These are phyloP conservation scores for Boechera retrofracta DNA, from an alignment of 345 rosid species.

Conservation along the genomic window DNA sequence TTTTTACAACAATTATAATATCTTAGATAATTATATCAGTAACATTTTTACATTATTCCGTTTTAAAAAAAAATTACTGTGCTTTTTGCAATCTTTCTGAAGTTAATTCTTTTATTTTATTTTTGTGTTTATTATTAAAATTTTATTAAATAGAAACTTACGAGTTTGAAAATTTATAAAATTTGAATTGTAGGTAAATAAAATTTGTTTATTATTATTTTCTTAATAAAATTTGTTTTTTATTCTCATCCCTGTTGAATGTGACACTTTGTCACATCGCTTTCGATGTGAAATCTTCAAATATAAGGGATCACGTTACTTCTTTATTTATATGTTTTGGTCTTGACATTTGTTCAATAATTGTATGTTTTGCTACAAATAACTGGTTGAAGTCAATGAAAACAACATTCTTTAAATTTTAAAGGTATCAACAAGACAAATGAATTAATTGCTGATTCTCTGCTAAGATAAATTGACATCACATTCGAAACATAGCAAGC, in stretches of 20 bases:
- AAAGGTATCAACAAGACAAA: background rate
- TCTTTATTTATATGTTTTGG: constrained; percentile 4
- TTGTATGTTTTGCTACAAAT: constrained; percentile 2
- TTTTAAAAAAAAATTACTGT: too few relatives aligned
- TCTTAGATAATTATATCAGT: too few relatives aligned
- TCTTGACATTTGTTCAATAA: background rate
- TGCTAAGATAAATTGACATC: background rate
- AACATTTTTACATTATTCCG: too few relatives aligned
- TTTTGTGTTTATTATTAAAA: background rate
- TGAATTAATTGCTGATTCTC: background rate
- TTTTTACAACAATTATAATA: too few relatives aligned
- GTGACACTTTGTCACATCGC: constrained; percentile 31
- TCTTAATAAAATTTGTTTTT: too few relatives aligned
- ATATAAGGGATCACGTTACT: constrained; percentile 5
- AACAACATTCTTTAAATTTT: background rate
- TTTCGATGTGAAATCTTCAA: constrained; percentile 29
- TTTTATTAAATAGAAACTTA: background rate
- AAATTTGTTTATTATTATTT: background rate
- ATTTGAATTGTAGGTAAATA: background rate
- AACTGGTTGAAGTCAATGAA: background rate
- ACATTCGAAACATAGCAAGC: background rate
- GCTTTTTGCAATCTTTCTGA: too few relatives aligned
- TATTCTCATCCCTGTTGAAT: constrained; percentile 5
- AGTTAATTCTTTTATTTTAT: background rate
- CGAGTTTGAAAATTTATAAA: background rate